Conservation (phyloP, 1,284 basidiomycete genomes). For the Coriolopsis trogii region DNA sequence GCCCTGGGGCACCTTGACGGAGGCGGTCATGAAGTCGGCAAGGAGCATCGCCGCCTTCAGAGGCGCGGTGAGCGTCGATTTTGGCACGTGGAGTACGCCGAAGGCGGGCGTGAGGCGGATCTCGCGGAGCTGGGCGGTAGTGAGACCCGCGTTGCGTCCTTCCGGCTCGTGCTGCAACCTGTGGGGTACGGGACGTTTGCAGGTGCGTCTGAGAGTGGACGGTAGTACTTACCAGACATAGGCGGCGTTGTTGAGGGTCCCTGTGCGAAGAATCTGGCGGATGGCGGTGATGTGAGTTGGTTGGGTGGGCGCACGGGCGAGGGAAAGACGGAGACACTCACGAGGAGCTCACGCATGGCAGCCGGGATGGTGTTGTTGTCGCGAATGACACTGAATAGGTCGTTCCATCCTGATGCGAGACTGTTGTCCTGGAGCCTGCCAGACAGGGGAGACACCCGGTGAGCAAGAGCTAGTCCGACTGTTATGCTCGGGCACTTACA, state of each 20-base stretch:
- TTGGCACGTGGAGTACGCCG: conserved; percentile 10
- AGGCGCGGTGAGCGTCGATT: conserved; percentile 20
- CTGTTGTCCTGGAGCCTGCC: conserved; percentile 29
- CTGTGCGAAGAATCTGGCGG: conserved; percentile 30
- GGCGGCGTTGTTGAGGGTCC: conserved; percentile 30
- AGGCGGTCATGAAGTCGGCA: conserved; percentile 42
- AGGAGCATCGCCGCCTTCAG: conserved; percentile 41
- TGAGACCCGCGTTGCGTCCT: conserved; percentile 42
- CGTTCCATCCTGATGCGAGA: conserved; percentile 30
- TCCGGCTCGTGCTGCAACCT: conserved; percentile 48
- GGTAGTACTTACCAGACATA: conserved; percentile 27
- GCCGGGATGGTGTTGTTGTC: conserved; percentile 31
- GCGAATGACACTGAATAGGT: conserved; percentile 25
- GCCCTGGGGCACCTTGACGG: conserved; percentile 39
- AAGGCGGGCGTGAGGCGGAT: conserved; percentile 39
- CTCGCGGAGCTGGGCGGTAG: conserved; percentile 39
- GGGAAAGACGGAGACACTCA: conserved; percentile 17
- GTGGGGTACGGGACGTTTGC: neutral
- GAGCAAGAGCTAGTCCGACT: neutral
- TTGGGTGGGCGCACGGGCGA: too few species aligned
- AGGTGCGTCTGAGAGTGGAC: neutral
- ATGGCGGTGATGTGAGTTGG: neutral
- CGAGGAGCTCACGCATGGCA: conserved; percentile 32
- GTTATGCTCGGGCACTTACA: conserved; percentile 13
- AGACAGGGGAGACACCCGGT: neutral